These are phyloP conservation scores for Mrakiaceae sp. DNA, from an alignment of 1,284 basidiomycete genomes.

Conservation along the genomic window DNA sequence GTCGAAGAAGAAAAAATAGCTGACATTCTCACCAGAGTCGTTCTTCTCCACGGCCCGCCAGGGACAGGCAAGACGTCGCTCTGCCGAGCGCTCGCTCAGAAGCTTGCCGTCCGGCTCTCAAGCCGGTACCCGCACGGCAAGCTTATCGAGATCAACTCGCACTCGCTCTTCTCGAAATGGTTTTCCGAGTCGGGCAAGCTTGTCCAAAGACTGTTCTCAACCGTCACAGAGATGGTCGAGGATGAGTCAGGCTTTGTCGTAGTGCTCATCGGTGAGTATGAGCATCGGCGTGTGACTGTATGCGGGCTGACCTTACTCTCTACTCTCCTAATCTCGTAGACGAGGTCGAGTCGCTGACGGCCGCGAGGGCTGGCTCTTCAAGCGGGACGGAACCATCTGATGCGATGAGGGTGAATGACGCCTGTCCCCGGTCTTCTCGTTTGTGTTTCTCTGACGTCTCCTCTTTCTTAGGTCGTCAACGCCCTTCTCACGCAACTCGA, in stretches of 20 bases:
- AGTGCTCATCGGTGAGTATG: conserved; percentile 69
- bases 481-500: conserved; percentile 94
- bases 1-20: too few species aligned
- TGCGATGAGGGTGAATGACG: conserved; percentile 65
- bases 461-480: conserved; percentile 68
- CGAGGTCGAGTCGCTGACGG: conserved; percentile 92
- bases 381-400: conserved; percentile 90
- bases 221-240: conserved; percentile 73
- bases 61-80: conserved; percentile 96
- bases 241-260: conserved; percentile 86
- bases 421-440: neutral
- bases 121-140: conserved; percentile 75
- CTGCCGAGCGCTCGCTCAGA: conserved; percentile 89
- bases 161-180: conserved; percentile 92
- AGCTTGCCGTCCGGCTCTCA: conserved; percentile 80
- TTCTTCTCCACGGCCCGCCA: conserved; percentile 90
- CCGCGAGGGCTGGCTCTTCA: conserved; percentile 85
- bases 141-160: conserved; percentile 93
- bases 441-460: neutral
- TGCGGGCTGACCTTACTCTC: neutral
- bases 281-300: neutral
- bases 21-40: conserved; percentile 42
- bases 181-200: conserved; percentile 98
- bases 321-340: conserved; percentile 41
- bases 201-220: conserved; percentile 83